Base-by-base conservation (phyloP, 164 flowering plant genomes). In the Liriodendron chinense region DNA sequence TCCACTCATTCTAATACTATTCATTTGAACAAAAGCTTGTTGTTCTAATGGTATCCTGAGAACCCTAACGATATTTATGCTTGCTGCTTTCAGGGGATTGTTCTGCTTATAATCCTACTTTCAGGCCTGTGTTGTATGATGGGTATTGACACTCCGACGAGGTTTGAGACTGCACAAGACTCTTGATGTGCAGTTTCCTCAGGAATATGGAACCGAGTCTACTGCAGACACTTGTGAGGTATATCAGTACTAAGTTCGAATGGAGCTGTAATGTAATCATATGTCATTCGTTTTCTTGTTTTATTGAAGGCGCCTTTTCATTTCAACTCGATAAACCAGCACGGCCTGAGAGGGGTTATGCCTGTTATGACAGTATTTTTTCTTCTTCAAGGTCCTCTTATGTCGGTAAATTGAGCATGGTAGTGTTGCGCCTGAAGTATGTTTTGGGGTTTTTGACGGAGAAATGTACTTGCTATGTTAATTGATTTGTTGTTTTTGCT, bases 41-140 rank as follows among this genome's bases (percentile, higher is more conserved):
- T 34, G 8, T 16, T 34, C 12, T 26, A 67, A 14, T 67, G 69
- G 25, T 67, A 10, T 26, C 69, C 26, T 7, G 34, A 67, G 43
- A 69, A 69, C 47, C 47, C 80, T 82, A 70, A 82, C 65, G 47
- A 61, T 25, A 24, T 76, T 76, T 9, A 57, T 65, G 64, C n/a
- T 66, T 16, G 10, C 74, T 72, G 77, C 43, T 65, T 87, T 43
- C 98, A 96, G 99, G 98, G 83, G 10, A 78, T 96, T 69, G 98
- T 93, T 65, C 77, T 96, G 85, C 94, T 93, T 24, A 79, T 96
- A 75, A 92, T 93, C 82, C 78, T 96, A 66, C 81, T 96, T 77
- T 93, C 96, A 1, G 98, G 97, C 47, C 91, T 96, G 66, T 89
- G 97, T 84, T 96, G 97, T 82, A 96, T 96, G 98, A 83, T 85